Evolutionary conservation across 202 grass and related monocot species (phyloP), one percentile per base, ranked within the genome.

Genomic region (Dendrocalamus latiflorus): DNA sequence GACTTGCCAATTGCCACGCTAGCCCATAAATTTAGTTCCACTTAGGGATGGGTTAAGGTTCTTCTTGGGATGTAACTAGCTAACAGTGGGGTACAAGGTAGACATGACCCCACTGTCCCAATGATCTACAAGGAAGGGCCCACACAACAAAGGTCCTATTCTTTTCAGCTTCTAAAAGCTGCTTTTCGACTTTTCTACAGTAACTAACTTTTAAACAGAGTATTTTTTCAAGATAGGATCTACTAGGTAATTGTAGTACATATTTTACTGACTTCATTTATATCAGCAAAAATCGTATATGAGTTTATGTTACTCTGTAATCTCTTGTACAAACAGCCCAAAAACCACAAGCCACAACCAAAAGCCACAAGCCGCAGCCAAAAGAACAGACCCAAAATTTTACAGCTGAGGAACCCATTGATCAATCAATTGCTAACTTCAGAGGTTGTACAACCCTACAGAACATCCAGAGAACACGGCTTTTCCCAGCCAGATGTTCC

Each of bases 401-500:
- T 69, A 58, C 39, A 48, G 63, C 20, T 37, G 38, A 58, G 61
- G 62, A 83, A 65, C 42, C 16, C 11, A 37, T 66, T 1, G 66
- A 78, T 71, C 6, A 21, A 51, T 26, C 43, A 70, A 14, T 13
- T 44, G 14, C 36, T 26, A 76, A 37, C 22, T 37, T 6, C 34
- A 28, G 64, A 4, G 76, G 8, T 3, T 45, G 79, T 77, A 83
- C 85, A 68, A 3, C 34, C 30, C 72, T 47, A 34, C 76, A 38
- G 61, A 77, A 53, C 71, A 72, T 77, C 65, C 79, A 78, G 8
- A 56, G 2, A 83, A 71, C 72, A 83, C 44, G 73, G 85, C 72
- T 65, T 87, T 83, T 72, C 10, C 18, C 36, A 25, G 24, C 72
- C 24, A 71, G 73, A 77, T 82, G 79, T 77, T 61, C 24, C 37